Conservation (phyloP, 495 filamentous ascomycete species). For the Neurospora cerealis region DNA sequence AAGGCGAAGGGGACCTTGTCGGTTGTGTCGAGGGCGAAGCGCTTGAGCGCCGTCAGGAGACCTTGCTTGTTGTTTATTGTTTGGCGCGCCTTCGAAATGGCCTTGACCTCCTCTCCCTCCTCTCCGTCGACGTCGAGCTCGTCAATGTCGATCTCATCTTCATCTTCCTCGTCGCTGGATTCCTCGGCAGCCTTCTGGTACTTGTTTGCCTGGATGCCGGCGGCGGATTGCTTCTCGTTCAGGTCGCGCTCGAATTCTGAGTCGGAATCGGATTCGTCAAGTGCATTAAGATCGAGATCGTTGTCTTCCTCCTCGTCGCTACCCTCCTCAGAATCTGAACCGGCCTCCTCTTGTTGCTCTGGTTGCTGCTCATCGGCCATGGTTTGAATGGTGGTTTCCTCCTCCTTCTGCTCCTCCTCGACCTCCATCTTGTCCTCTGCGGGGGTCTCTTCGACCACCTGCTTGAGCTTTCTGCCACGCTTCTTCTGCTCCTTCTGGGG, state of each 20-base stretch:
- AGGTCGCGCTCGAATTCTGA: slow-evolving; percentile 20
- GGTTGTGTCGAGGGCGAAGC: slow-evolving; percentile 58
- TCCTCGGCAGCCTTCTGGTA: slow-evolving; percentile 63
- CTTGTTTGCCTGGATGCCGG: slow-evolving; percentile 60
- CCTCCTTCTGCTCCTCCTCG: slow-evolving; percentile 8
- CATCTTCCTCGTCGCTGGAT: slow-evolving; percentile 52
- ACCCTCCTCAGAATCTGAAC: slow-evolving; percentile 26
- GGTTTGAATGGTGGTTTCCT: slow-evolving; percentile 12
- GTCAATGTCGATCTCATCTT: slow-evolving; percentile 69
- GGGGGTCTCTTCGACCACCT: slow-evolving; percentile 12
- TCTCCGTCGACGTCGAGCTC: slow-evolving; percentile 60
- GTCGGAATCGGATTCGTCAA: slow-evolving; percentile 29
- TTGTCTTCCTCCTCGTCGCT: slow-evolving; percentile 27
- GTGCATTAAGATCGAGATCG: slow-evolving; percentile 19
- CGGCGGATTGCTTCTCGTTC: slow-evolving; percentile 44
- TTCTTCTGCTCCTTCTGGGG: slow-evolving; percentile 53
- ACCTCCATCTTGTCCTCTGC: slow-evolving; percentile 16
- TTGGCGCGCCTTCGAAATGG: slow-evolving; percentile 75
- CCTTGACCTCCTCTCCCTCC: slow-evolving; percentile 64
- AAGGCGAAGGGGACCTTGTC: slow-evolving; percentile 40
- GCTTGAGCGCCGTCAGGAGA: slow-evolving; percentile 63
- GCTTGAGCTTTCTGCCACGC: slow-evolving; percentile 37
- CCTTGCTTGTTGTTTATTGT: slow-evolving; percentile 95
- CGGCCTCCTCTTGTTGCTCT: slow-evolving; percentile 14
- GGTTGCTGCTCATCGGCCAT: slow-evolving; percentile 31